Percentiles rank a stretch among this genome's conserved stretches.
Conservation (phyloP, 176 grass and related monocot genomes). For the Lolium perenne region DNA sequence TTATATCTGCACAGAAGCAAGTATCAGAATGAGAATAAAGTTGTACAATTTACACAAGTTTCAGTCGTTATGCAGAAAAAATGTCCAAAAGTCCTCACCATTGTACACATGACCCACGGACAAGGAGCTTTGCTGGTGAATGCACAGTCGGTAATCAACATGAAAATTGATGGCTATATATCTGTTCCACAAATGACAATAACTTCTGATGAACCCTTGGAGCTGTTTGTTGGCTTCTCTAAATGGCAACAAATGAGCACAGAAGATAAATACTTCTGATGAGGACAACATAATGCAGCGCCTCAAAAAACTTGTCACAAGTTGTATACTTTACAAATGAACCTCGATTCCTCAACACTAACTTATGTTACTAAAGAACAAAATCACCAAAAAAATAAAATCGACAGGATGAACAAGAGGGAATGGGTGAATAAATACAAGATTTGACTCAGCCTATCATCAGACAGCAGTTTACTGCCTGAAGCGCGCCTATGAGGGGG, state of each 20-base stretch:
- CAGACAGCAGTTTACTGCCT: slow-evolving; percentile 37
- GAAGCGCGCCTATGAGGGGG: slow-evolving; percentile 23
- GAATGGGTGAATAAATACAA: slow-evolving; percentile 8
- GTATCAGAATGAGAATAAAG: not conserved
- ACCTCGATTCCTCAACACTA: slow-evolving; percentile 17
- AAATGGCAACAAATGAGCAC: not conserved
- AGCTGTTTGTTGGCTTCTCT: not conserved
- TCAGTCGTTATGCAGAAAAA: not conserved
- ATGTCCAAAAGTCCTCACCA: not conserved
- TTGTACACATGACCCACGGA: not conserved
- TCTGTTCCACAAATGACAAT: not conserved
- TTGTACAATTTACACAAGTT: not conserved
- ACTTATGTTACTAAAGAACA: slow-evolving; percentile 40
- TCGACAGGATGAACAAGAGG: not conserved
- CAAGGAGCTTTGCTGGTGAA: not conserved
- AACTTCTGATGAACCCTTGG: not conserved
- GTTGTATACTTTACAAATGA: slow-evolving; percentile 50
- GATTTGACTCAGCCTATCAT: not conserved
- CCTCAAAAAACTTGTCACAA: slow-evolving; percentile 37
- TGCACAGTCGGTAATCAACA: not conserved
- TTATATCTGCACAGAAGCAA: not conserved
- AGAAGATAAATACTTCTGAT: slow-evolving; percentile 16
- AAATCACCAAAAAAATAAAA: not conserved
- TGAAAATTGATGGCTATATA: not conserved
- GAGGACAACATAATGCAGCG: not conserved